These are phyloP conservation scores for Chenopodium quinoa DNA, from an alignment of 148 eudicot species.

Conservation along the genomic window DNA sequence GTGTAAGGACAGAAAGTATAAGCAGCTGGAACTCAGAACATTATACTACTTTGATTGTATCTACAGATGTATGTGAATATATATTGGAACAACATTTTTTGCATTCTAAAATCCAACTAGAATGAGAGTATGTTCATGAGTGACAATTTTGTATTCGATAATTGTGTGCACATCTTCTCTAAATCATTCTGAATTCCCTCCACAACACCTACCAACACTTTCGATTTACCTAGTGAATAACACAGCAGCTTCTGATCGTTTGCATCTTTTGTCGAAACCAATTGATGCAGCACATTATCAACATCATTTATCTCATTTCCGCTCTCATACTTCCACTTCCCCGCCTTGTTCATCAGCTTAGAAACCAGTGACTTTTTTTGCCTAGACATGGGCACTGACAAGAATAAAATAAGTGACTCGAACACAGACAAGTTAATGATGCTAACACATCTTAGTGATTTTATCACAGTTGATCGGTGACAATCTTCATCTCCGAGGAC, in stretches of 20 bases:
- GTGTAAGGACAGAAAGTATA: no score
- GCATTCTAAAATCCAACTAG: background rate
- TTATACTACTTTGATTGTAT: no score
- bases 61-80: background rate
- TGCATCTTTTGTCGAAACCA: slow-evolving; percentile 3
- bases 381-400: slow-evolving; percentile 35
- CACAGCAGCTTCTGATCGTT: slow-evolving; percentile 21
- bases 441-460: slow-evolving; percentile 40
- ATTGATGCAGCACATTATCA: slow-evolving; percentile 24
- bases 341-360: slow-evolving; percentile 25
- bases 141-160: slow-evolving; percentile 31
- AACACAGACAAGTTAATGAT: slow-evolving; percentile 29
- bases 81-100: background rate
- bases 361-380: slow-evolving; percentile 33
- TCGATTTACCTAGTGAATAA: slow-evolving; percentile 17
- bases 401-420: slow-evolving; percentile 32
- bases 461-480: slow-evolving; percentile 19
- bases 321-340: slow-evolving; percentile 7
- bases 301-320: slow-evolving; percentile 26
- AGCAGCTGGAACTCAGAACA: no score
- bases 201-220: slow-evolving; percentile 24
- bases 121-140: slow-evolving; percentile 30
- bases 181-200: slow-evolving; percentile 30
- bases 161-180: slow-evolving; percentile 27
- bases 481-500: slow-evolving; percentile 27